Evolutionary conservation across 2,329 filamentous ascomycete genomes (phyloP).

Genomic region (Sclerotinia spermophila): DNA sequence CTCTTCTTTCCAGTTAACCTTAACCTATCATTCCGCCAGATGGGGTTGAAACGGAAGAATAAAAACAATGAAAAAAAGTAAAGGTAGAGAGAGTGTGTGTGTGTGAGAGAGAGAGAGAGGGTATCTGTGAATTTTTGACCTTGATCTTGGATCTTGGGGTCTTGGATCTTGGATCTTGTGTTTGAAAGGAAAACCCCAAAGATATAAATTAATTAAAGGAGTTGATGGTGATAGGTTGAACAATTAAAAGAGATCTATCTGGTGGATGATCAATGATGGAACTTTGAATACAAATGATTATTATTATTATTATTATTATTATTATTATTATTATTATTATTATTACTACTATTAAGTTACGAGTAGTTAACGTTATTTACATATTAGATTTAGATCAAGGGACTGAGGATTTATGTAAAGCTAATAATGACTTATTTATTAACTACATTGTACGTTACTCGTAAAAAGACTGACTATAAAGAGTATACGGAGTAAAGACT

Average conservation of each 20-base stretch:
- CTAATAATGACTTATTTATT: too few species aligned
- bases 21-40: neutral
- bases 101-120: neutral
- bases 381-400: too few species aligned
- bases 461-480: too few species aligned
- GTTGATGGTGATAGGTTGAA: neutral
- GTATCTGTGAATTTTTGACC: neutral
- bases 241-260: neutral
- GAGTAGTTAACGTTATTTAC: too few species aligned
- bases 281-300: neutral
- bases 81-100: neutral
- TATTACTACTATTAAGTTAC: neutral
- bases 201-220: neutral
- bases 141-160: too few species aligned
- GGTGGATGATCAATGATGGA: neutral
- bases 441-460: too few species aligned
- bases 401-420: too few species aligned
- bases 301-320: neutral
- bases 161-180: too few species aligned
- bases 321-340: too few species aligned
- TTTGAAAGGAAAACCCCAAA: neutral
- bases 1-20: neutral
- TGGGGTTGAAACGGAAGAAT: neutral
- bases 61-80: neutral
- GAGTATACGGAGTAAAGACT: too few species aligned